Evolutionary conservation across 176 grass and related monocot species (phyloP).

Genomic region (Chrysopogon serrulatus): DNA sequence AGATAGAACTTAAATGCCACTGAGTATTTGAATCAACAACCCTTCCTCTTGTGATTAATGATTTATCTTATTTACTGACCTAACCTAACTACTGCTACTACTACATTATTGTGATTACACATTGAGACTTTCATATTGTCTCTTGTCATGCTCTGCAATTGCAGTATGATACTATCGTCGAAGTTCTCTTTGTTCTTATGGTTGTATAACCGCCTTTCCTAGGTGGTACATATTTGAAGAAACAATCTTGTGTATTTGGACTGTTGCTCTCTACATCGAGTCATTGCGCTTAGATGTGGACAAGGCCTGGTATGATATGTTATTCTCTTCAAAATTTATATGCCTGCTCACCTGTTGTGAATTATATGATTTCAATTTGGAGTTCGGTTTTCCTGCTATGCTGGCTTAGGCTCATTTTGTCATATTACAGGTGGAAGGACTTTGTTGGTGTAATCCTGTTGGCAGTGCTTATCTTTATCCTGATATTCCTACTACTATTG

Average conservation of each 20-base stretch:
- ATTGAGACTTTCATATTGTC: not conserved
- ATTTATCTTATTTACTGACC: not conserved
- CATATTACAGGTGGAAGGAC: slow-evolving; percentile 79
- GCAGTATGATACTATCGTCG: not conserved
- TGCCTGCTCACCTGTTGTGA: not conserved
- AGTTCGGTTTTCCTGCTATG: not conserved
- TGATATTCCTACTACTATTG: slow-evolving; percentile 72
- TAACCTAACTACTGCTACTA: not conserved
- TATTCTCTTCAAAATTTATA: not conserved
- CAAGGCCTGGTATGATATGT: slow-evolving; percentile 60
- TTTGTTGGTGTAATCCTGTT: slow-evolving; percentile 71
- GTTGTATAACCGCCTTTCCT: slow-evolving; percentile 26
- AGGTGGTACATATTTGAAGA: slow-evolving; percentile 95
- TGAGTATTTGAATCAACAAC: not conserved
- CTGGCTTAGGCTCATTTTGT: slow-evolving; percentile 20
- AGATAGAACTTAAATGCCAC: not conserved
- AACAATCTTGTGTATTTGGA: slow-evolving; percentile 69
- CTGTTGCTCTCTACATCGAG: slow-evolving; percentile 61
- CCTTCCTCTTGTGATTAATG: not conserved
- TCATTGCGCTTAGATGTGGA: slow-evolving; percentile 50
- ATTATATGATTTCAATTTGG: slow-evolving; percentile 28
- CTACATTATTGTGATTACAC: not conserved
- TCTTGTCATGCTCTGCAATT: not conserved
- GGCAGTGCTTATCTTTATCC: slow-evolving; percentile 72
- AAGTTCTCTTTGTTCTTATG: slow-evolving; percentile 7